These are phyloP conservation scores for Cenchrus purpureus DNA, from an alignment of 176 grass and related monocot genomes.

Conservation along the genomic window DNA sequence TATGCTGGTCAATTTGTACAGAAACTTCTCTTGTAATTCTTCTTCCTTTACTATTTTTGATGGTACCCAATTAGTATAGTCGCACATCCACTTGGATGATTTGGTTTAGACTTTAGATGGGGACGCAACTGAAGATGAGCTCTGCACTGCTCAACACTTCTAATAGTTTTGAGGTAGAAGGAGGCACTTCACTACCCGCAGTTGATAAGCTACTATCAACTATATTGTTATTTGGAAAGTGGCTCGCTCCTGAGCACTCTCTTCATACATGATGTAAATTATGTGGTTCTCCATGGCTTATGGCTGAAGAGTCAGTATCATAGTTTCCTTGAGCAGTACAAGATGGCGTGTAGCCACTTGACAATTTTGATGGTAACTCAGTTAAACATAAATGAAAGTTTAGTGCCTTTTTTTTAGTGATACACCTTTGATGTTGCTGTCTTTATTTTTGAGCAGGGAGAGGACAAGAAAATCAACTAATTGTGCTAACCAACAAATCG, in stretches of 20 bases:
- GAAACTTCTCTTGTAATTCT: constrained; percentile 28
- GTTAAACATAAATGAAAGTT: constrained; percentile 29
- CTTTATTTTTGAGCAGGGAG: constrained; percentile 45
- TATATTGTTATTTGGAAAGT: constrained; percentile 22
- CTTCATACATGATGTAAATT: constrained; percentile 41
- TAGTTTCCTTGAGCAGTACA: constrained; percentile 28
- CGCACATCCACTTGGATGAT: constrained; percentile 44
- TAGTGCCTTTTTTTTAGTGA: background rate
- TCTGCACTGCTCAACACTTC: constrained; percentile 8
- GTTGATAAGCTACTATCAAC: constrained; percentile 18
- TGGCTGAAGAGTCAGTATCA: constrained; percentile 28
- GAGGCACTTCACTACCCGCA: constrained; percentile 7
- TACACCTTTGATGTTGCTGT: constrained; percentile 27
- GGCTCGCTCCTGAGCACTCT: background rate
- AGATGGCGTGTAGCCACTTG: constrained; percentile 20
- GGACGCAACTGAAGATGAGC: constrained; percentile 40
- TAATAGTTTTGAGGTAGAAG: constrained; percentile 23
- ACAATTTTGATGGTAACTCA: constrained; percentile 55
- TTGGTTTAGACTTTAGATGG: background rate
- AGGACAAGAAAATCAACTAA: constrained; percentile 39
- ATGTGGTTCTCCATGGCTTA: constrained; percentile 35
- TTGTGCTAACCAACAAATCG: constrained; percentile 42
- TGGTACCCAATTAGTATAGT: constrained; percentile 24
- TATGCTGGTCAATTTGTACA: constrained; percentile 46
- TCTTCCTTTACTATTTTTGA: constrained; percentile 35